phyloP scores from a whole-genome alignment of 192 early-diverging fungal species.

The Backusella parvicylindrica region DNA sequence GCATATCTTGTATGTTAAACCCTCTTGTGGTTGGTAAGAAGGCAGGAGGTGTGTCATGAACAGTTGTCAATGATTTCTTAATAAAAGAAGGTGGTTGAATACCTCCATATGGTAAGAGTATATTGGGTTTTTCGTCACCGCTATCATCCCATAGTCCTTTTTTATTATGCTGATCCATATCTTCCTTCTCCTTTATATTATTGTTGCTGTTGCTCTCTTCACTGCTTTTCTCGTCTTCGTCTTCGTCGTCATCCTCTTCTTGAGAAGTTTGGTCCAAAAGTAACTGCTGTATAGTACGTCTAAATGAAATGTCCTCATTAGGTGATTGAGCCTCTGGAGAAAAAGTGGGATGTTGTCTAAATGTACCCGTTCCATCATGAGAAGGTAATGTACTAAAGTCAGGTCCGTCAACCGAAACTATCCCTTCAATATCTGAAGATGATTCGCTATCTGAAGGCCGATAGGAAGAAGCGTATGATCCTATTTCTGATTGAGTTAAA shows the following conservation, averaged over 20 bases:
- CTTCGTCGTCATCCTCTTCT: background rate
- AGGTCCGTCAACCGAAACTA: background rate
- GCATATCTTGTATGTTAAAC: background rate
- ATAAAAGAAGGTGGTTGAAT: background rate
- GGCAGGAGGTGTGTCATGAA: background rate
- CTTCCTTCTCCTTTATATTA: background rate
- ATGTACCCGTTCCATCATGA: conserved; percentile 37
- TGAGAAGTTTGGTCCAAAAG: background rate
- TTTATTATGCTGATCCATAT: background rate
- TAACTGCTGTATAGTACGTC: background rate
- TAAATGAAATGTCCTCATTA: background rate
- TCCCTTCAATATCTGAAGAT: conserved; percentile 21
- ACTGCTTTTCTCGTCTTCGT: background rate
- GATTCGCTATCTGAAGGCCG: conserved; percentile 27
- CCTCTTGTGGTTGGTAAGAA: background rate
- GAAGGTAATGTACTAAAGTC: conserved; percentile 19
- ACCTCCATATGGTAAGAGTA: background rate
- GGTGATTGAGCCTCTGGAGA: background rate
- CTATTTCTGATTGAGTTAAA: conserved; percentile 22
- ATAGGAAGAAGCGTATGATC: conserved; percentile 26
- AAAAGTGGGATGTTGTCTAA: conserved; percentile 7
- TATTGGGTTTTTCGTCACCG: background rate
- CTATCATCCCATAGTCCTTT: background rate
- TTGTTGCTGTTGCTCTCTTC: background rate
- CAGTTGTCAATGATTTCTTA: conserved; percentile 1